Evolutionary conservation across 2,329 filamentous ascomycete genomes (phyloP).

Genomic region (Hypoxylon rubiginosum): DNA sequence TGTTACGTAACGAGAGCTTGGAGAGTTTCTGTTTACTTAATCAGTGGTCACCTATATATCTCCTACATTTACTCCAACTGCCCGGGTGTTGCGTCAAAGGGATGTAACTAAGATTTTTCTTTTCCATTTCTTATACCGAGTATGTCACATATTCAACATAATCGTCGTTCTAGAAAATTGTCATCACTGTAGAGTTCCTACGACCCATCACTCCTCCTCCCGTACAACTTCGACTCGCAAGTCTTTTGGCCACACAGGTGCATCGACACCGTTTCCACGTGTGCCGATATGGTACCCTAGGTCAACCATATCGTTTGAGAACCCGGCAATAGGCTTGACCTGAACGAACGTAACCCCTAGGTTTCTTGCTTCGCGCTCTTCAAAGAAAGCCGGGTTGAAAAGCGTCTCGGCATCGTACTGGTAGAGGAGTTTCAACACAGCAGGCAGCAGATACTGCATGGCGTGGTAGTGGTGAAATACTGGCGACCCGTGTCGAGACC

Average conservation of each 20-base stretch:
- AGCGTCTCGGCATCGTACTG: conserved; percentile 56
- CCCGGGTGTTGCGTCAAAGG: no score
- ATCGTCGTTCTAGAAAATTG: no score
- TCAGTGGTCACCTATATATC: no score
- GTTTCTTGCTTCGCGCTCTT: conserved; percentile 43
- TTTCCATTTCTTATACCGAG: no score
- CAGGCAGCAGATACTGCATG: conserved; percentile 59
- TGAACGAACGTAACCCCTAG: conserved; percentile 55
- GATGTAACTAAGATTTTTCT: no score
- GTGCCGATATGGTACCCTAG: conserved; percentile 63
- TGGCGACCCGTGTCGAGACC: conserved; percentile 57
- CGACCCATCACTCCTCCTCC: conserved; percentile 14
- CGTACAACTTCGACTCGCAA: conserved; percentile 56
- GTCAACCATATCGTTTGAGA: conserved; percentile 54
- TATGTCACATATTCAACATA: no score
- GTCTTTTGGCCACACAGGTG: conserved; percentile 62
- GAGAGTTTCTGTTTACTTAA: no score
- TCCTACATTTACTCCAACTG: no score
- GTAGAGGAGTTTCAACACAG: conserved; percentile 56
- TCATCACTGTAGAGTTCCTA: no score
- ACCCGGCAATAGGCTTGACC: conserved; percentile 61
- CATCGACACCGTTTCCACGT: conserved; percentile 63
- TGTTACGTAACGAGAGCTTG: no score
- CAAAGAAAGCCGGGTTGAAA: conserved; percentile 64
- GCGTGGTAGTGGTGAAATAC: conserved; percentile 66